A percentile compares a stretch with the other conserved stretches of the same genome.
Conservation (phyloP, 2,329 filamentous ascomycete species). For the Hortaea werneckii region DNA sequence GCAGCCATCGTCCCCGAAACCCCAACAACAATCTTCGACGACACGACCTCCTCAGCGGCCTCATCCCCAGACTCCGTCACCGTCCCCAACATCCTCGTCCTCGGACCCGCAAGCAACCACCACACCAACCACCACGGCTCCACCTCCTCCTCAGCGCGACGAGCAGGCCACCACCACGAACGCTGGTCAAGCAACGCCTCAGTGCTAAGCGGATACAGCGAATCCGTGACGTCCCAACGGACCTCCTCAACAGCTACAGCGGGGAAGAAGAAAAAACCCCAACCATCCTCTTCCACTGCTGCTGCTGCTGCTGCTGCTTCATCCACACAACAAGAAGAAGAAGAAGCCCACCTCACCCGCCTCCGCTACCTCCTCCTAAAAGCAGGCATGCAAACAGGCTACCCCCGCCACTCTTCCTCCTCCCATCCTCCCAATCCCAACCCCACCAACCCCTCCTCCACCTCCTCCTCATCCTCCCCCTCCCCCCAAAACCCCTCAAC, state of each 20-base stretch:
- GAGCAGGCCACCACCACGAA: conserved; percentile 46
- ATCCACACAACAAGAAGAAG: no score
- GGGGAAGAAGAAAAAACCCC: no score
- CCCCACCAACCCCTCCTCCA: no score
- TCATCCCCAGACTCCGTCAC: conserved; percentile 64
- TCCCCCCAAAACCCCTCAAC: no score
- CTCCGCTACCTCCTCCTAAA: conserved; percentile 72
- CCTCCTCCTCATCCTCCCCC: no score
- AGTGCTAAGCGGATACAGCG: conserved; percentile 69
- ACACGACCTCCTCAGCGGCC: conserved; percentile 54
- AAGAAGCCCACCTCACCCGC: conserved; percentile 67
- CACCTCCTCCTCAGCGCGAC: conserved; percentile 14
- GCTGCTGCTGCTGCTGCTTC: no score
- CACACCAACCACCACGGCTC: no score
- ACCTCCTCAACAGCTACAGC: conserved; percentile 65
- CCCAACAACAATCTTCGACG: conserved; percentile 89
- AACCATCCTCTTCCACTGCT: no score
- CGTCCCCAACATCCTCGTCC: conserved; percentile 77
- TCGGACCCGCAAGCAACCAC: conserved; percentile 58
- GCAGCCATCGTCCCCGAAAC: conserved; percentile 87
- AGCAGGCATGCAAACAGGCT: conserved; percentile 77
- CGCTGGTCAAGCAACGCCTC: conserved; percentile 72
- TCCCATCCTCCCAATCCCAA: no score
- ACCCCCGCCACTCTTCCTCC: no score
- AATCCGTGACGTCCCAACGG: conserved; percentile 47